Evolutionary conservation across 2,329 filamentous ascomycete species (phyloP).

Genomic region (Calonectria pteridis): DNA sequence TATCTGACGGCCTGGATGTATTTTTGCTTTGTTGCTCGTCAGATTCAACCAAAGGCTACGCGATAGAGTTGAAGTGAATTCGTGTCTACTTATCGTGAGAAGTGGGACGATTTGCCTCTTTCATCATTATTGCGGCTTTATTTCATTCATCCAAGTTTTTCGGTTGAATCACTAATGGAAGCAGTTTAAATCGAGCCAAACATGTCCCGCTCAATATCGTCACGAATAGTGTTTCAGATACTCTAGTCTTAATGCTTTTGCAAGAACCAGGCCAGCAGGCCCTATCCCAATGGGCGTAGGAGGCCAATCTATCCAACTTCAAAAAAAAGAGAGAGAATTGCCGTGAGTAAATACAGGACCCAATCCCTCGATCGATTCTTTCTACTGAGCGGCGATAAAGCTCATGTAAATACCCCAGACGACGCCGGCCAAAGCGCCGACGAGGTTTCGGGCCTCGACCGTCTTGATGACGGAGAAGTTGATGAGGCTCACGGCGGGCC

Average conservation of each 20-base stretch:
- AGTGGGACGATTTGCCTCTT: no score
- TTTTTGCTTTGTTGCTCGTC: background rate
- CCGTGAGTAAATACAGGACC: background rate
- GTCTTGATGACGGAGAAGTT: conserved; percentile 78
- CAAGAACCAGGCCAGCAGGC: background rate
- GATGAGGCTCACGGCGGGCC: conserved; percentile 77
- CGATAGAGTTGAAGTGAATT: no score
- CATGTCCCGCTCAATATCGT: background rate
- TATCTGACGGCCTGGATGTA: background rate
- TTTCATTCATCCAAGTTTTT: background rate
- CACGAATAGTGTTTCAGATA: background rate
- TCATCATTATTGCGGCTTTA: background rate
- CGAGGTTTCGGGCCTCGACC: conserved; percentile 77
- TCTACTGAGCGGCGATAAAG: conserved; percentile 61
- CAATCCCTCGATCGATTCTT: no score
- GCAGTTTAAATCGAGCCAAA: background rate
- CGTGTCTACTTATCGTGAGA: no score
- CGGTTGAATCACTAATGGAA: background rate
- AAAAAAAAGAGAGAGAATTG: background rate
- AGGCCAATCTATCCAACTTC: background rate
- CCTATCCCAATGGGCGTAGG: background rate
- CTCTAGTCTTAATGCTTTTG: background rate
- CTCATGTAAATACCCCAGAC: conserved; percentile 83
- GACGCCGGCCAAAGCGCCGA: conserved; percentile 79
- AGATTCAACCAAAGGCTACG: background rate